These are phyloP conservation scores for Nakaseomyces kungkrabaensis DNA, from an alignment of 1,139 yeast genomes.

Conservation along the genomic window DNA sequence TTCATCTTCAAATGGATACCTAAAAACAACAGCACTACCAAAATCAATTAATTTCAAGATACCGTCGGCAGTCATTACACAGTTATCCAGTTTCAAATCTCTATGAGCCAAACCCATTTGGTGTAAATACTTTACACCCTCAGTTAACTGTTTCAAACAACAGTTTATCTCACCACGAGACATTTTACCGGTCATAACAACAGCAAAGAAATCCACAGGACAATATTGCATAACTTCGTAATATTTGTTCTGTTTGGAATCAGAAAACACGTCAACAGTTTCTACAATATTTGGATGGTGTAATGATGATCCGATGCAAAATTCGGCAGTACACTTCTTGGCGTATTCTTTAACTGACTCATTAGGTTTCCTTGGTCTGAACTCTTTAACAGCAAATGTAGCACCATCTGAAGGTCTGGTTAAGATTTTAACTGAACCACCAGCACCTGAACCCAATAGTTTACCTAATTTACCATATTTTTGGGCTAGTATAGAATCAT, in stretches of 20 bases:
- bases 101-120: conserved; percentile 89
- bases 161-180: conserved; percentile 75
- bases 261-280: conserved; percentile 67
- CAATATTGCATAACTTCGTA: conserved; percentile 98
- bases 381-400: conserved; percentile 94
- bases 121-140: conserved; percentile 80
- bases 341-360: conserved; percentile 86
- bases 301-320: conserved; percentile 90
- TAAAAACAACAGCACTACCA: conserved; percentile 92
- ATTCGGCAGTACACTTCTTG: conserved; percentile 93
- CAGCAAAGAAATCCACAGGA: conserved; percentile 91
- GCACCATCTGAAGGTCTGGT: conserved; percentile 71
- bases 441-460: conserved; percentile 93
- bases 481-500: conserved; percentile 59
- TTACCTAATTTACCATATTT: conserved; percentile 88
- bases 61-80: conserved; percentile 81
- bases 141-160: conserved; percentile 75
- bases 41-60: conserved; percentile 87
- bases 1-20: conserved; percentile 76
- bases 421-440: conserved; percentile 87
- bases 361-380: conserved; percentile 72
- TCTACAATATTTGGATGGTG: conserved; percentile 92
- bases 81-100: conserved; percentile 87
- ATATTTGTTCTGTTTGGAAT: conserved; percentile 71
- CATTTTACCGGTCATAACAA: conserved; percentile 96